Evolutionary conservation across 2,329 filamentous ascomycete genomes (phyloP), one percentile per base, ranked within the genome.

Genomic region (Rhinocladiella similis): DNA sequence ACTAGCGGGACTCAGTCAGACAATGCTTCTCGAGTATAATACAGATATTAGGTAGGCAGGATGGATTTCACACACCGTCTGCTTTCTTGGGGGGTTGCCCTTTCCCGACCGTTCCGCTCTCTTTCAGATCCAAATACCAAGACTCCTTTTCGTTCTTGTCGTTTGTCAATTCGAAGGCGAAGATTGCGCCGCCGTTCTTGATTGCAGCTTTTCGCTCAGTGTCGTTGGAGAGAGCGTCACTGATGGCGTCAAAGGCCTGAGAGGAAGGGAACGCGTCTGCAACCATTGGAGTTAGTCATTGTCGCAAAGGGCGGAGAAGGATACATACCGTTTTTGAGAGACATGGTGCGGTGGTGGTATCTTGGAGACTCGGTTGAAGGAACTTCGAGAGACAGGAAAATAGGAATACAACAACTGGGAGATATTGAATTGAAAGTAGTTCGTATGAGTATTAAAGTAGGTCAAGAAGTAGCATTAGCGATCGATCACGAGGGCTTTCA

Each of bases 41-140:
- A n/a, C n/a, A n/a, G n/a, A n/a, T n/a, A n/a, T n/a, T n/a, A 25
- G 22, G 22, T 38, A 38, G 35, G 13, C 4, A 38, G 38, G n/a
- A 41, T 3, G 33, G 39, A 18, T 20, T 18, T 14, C 36, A 75
- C 84, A 69, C 73, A 95, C 91, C 90, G 71, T 86, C 90, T 39
- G 93, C 86, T 80, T 97, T 96, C 65, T 83, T 83, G 12, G 85
- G 84, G 29, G 82, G 82, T 22, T 83, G 72, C 54, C 94, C 94
- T 70, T 88, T 88, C 67, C 83, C 88, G 41, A 96, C 92, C 54
- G 82, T 83, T 62, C 94, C 94, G 61, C 87, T 88, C 69, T 95
- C 83, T 82, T 97, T 97, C 61, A 99, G 85, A 73, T 99, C 94
- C 66, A 99, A 90, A 79, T 95, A 85, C 94, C 94, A 99, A 77